Evolutionary conservation across 2,329 filamentous ascomycete genomes (phyloP), one percentile per base, ranked within the genome.

Genomic region (Zasmidium angulare): DNA sequence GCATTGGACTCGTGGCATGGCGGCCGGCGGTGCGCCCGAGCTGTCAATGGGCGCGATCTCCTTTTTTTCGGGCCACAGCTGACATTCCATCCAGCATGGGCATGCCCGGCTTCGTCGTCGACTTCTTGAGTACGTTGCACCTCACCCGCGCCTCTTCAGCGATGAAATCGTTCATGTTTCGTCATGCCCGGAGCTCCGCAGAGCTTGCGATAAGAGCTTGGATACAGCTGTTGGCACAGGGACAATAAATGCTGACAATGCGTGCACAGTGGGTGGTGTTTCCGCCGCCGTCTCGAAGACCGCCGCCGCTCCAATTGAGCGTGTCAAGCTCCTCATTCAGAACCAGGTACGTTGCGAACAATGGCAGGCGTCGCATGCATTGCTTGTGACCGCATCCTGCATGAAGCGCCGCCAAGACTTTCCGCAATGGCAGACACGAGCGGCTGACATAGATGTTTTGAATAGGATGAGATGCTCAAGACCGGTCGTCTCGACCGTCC

Each of bases 311-410:
- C 95, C 95, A 83, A 99, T 99, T 76, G 95, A 99, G 93, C 95
- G 95, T 92, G 89, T 99, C 84, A 99, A 99, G 93, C 95, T 99
- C 79, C 91, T 99, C 78, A 96, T 99, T 85, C 95, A 99, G 88
- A 99, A 99, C 86, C 95, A 99, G 90, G 93, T 96, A 87, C 71
- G 91, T 85, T 26, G 17, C 26, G 21, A 55, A 29, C 24, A 49
- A 50, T 54, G 55, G 46, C 26, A 11, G 26, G 49, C 24, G 12
- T 24, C 36, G 47, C 21, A 23, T 11, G 23, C 21, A 17, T 26
- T 56, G 46, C 19, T 31, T 36, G 40, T 55, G 53, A 58, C 24
- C 49, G 20, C 54, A 46, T 46, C 36, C 36, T 43, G 48, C 59
- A 50, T 11, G 26, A 31, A 60, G 50, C 54, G 22, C 10, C 40